These are phyloP conservation scores for Colletotrichum siamense DNA, from an alignment of 2,329 filamentous ascomycete genomes.

Conservation along the genomic window DNA sequence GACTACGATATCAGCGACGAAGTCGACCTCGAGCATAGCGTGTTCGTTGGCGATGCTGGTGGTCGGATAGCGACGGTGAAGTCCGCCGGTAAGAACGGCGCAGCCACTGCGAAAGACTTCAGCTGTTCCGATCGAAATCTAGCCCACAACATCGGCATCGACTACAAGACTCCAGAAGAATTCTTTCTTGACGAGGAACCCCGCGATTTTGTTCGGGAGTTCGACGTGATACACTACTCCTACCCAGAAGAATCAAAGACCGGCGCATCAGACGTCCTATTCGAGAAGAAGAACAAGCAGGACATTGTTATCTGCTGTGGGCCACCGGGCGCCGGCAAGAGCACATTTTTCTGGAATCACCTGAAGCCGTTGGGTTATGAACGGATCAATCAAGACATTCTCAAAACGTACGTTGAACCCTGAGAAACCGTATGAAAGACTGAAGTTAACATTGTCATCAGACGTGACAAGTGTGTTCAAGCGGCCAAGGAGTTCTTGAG, in stretches of 20 bases:
- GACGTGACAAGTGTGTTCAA: slow-evolving; percentile 72
- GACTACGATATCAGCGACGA: slow-evolving; percentile 64
- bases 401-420: slow-evolving; percentile 64
- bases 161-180: slow-evolving; percentile 88
- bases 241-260: slow-evolving; percentile 36
- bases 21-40: slow-evolving; percentile 73
- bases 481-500: slow-evolving; percentile 70
- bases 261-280: slow-evolving; percentile 41
- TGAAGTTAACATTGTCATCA: slow-evolving; percentile 19
- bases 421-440: accelerated
- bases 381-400: slow-evolving; percentile 87
- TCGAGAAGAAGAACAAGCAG: slow-evolving; percentile 65
- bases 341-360: slow-evolving; percentile 83
- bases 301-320: slow-evolving; percentile 90
- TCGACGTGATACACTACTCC: slow-evolving; percentile 70
- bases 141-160: slow-evolving; percentile 81
- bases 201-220: slow-evolving; percentile 70
- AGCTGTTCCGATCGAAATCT: slow-evolving; percentile 78
- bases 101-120: slow-evolving; percentile 57
- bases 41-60: slow-evolving; percentile 91
- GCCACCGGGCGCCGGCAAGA: slow-evolving; percentile 89
- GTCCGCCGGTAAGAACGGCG: slow-evolving; percentile 19
- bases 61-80: slow-evolving; percentile 59
- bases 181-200: slow-evolving; percentile 78
- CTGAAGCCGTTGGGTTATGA: slow-evolving; percentile 81